phyloP scores from a whole-genome alignment of 371 early-diverging fungal genomes.

The Parasitella parasitica region DNA sequence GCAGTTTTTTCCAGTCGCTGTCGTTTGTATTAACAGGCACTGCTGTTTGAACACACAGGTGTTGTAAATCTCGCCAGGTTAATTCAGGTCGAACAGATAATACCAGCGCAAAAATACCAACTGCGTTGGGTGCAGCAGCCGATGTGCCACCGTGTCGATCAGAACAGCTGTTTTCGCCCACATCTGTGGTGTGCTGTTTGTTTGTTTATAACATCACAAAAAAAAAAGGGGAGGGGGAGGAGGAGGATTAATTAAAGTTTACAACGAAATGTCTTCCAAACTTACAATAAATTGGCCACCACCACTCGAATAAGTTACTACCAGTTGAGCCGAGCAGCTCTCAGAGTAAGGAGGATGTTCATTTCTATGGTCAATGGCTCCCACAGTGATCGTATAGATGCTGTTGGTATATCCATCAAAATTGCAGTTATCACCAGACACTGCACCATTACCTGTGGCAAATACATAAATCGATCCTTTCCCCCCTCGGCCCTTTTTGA shows the following conservation, averaged over 20 bases:
- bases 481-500: conserved; percentile 82
- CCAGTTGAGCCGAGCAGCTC: conserved; percentile 86
- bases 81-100: conserved; percentile 86
- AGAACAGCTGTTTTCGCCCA: conserved; percentile 71
- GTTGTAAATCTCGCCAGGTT: conserved; percentile 91
- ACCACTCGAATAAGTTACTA: conserved; percentile 88
- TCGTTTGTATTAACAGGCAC: conserved; percentile 68
- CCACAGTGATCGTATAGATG: conserved; percentile 93
- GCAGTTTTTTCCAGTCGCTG: conserved; percentile 61
- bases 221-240: too few species aligned
- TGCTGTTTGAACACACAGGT: conserved; percentile 79
- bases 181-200: conserved; percentile 81
- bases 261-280: neutral
- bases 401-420: conserved; percentile 97
- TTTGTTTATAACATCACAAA: neutral
- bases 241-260: neutral
- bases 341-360: conserved; percentile 89
- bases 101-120: conserved; percentile 91
- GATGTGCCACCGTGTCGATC: conserved; percentile 92
- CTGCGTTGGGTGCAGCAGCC: conserved; percentile 95
- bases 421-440: conserved; percentile 87
- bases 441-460: conserved; percentile 94
- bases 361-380: conserved; percentile 79
- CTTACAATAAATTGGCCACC: conserved; percentile 73
- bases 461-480: conserved; percentile 91